Percentiles rank a stretch among this genome's conserved stretches.
Evolutionary conservation across 768 basidiomycete genomes (phyloP).

Genomic region (Botryobasidium botryosum): DNA sequence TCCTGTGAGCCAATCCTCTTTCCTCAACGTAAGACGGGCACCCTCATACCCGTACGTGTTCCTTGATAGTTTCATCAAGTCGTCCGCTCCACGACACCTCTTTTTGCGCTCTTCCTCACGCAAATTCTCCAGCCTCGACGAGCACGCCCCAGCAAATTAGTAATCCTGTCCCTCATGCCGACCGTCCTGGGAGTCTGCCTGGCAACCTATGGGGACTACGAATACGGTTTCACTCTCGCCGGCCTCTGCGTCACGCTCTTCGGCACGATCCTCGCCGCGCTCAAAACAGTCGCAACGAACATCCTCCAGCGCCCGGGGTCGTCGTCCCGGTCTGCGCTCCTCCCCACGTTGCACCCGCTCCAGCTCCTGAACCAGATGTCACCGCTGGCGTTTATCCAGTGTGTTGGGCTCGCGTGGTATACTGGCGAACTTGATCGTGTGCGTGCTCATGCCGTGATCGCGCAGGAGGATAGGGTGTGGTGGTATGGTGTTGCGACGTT

Average conservation of each 20-base stretch:
- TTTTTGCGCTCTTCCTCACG: conserved; percentile 78
- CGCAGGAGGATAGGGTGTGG: conserved; percentile 22
- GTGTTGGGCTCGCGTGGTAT: conserved; percentile 54
- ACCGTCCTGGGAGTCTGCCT: conserved; percentile 84
- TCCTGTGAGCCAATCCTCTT: conserved; percentile 22
- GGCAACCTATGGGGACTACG: conserved; percentile 59
- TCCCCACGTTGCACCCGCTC: conserved; percentile 42
- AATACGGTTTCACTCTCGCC: conserved; percentile 69
- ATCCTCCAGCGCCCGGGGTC: conserved; percentile 32
- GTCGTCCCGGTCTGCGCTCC: neutral
- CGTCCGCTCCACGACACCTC: conserved; percentile 77
- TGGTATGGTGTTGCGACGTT: conserved; percentile 20
- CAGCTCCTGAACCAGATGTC: conserved; percentile 82
- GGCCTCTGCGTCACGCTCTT: conserved; percentile 79
- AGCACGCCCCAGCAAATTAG: neutral
- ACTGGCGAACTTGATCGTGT: conserved; percentile 68
- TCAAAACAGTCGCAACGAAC: conserved; percentile 89
- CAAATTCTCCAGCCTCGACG: conserved; percentile 26
- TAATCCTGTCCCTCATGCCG: conserved; percentile 58
- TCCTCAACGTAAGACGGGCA: too few species aligned
- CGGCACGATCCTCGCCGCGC: conserved; percentile 79
- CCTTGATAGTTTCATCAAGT: conserved; percentile 67
- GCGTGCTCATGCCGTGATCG: conserved; percentile 28
- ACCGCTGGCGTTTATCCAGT: conserved; percentile 82
- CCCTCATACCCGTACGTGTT: neutral